Percentiles rank a stretch among this genome's conserved stretches.
Conservation (phyloP, 1,284 basidiomycete species). For the Cryptococcus hybrid region DNA sequence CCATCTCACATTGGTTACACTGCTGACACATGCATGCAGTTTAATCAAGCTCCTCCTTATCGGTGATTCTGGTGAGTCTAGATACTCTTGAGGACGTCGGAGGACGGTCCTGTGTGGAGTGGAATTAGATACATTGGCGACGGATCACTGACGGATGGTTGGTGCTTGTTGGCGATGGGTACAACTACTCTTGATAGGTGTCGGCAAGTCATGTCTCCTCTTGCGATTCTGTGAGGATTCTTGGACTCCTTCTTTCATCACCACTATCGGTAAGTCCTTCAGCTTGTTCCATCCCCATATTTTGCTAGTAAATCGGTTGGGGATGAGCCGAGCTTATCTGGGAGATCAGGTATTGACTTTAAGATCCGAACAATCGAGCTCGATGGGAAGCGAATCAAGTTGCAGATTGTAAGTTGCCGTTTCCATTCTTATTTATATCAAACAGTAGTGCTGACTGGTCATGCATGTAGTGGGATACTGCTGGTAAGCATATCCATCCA, state of each 20-base stretch:
- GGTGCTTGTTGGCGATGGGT: not conserved
- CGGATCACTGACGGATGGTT: not conserved
- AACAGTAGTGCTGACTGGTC: not conserved
- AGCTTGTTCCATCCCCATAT: not conserved
- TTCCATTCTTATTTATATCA: not conserved
- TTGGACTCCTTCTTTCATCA: constrained; percentile 99
- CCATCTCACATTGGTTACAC: not conserved
- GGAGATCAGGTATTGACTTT: constrained; percentile 25
- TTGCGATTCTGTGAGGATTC: constrained; percentile 99
- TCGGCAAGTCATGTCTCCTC: constrained; percentile 97
- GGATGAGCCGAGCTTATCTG: constrained; percentile 4
- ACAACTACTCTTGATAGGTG: constrained; percentile 57
- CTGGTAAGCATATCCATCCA: constrained; percentile 52
- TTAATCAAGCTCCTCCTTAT: constrained; percentile 97
- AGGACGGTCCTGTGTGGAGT: not conserved
- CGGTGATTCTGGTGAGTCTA: constrained; percentile 80
- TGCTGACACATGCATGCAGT: constrained; percentile 14
- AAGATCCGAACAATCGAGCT: constrained; percentile 96
- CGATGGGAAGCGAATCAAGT: constrained; percentile 99
- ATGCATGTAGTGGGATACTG: constrained; percentile 86
- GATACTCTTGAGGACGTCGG: not conserved
- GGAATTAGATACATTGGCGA: not conserved
- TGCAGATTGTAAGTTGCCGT: constrained; percentile 83
- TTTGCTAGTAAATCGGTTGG: not conserved
- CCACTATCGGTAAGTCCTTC: constrained; percentile 71